Base-by-base conservation (phyloP, 1,284 basidiomycete genomes). In the Testicularia cyperi region DNA sequence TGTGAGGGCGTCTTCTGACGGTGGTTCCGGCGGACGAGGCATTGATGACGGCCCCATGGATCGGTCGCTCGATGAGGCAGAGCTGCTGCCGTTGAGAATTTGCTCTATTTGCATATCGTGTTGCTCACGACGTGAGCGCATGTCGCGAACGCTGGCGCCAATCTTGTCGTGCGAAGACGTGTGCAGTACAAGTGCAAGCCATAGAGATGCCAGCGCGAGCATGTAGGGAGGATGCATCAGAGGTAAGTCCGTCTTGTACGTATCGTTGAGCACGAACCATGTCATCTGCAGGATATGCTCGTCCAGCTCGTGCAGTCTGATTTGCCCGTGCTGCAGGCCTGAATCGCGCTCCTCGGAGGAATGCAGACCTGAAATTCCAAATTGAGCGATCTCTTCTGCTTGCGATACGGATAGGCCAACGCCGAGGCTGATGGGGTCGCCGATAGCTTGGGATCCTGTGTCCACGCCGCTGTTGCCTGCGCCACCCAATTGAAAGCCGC, bases 231-330 rank as follows among this genome's bases (percentile, higher is more conserved):
- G 91, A 70, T 97, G 88, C 25, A 95, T 79, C 9, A 97, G 84
- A 65, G 88, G 90, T 10, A 97, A 80, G 43, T 92, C 88, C 2
- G 89, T 90, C 38, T 90, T 86, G 75, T 92, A 97, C 0, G 88
- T 90, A 77, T 98, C 95, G 79, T 97, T 98, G 71, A 97, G 86
- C 61, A 96, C 84, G 75, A 92, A 91, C 90, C 80, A 80, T 21
- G 74, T 78, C 52, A 81, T 78, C 57, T 81, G 79, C 42, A 81
- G 57, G 2, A 79, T 77, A 10, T 76, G 74, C 47, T 81, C 78
- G 35, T 81, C 79, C 26, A 81, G 72, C 60, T 80, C 78, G 56
- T 32, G 30, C 13, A 10, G 30, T 32, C 18, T 13, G 30, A 9
- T 13, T 32, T 9, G 10, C 10, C 13, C 8, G 12, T 10, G 30